Evolutionary conservation across 805 yeast genomes (phyloP).

Genomic region (Lipomyces spencermartinsiae): DNA sequence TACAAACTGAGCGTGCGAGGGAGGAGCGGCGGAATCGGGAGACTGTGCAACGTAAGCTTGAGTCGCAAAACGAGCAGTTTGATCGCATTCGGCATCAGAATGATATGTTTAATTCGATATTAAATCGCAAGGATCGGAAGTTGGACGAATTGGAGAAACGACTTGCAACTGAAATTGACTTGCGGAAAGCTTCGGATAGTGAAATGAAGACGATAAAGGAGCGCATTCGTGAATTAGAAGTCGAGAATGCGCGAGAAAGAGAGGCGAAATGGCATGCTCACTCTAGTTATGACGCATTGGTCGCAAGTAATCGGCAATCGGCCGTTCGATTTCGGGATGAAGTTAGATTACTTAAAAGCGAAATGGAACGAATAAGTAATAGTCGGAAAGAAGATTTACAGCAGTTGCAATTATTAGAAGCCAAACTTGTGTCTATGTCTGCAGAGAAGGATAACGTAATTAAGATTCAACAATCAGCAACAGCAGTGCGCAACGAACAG

Average conservation of each 20-base stretch:
- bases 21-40: conserved; percentile 63
- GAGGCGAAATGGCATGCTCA: conserved; percentile 30
- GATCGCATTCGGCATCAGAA: conserved; percentile 68
- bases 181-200: neutral
- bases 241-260: conserved; percentile 19
- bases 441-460: conserved; percentile 15
- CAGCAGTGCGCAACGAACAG: conserved; percentile 10
- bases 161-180: conserved; percentile 38
- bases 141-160: conserved; percentile 69
- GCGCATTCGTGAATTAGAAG: conserved; percentile 20
- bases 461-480: conserved; percentile 13
- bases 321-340: conserved; percentile 24
- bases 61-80: conserved; percentile 61
- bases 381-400: conserved; percentile 19
- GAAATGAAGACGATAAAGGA: conserved; percentile 17
- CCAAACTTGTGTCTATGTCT: conserved; percentile 7
- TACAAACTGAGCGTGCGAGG: conserved; percentile 48
- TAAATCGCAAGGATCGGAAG: conserved; percentile 73
- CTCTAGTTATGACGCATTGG: conserved; percentile 26
- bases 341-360: conserved; percentile 15
- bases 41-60: conserved; percentile 56
- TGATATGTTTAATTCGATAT: conserved; percentile 70
- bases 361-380: conserved; percentile 16
- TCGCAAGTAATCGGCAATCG: conserved; percentile 17
- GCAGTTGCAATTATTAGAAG: conserved; percentile 12